A percentile compares a stretch with the other conserved stretches of the same genome.
Evolutionary conservation across 2,329 filamentous ascomycete species (phyloP).

Genomic region (Cladosporium sphaerospermum): DNA sequence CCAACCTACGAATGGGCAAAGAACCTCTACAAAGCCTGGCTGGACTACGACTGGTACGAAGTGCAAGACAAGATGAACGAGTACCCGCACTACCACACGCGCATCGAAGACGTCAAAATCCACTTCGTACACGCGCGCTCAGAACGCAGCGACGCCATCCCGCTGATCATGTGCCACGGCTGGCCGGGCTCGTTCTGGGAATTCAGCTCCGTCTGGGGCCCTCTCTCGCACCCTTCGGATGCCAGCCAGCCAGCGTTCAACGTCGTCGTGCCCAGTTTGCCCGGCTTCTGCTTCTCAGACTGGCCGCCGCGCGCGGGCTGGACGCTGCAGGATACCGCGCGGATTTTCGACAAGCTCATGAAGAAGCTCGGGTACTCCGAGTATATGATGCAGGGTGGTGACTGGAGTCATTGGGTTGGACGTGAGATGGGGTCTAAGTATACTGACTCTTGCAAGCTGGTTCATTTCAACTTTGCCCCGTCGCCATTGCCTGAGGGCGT

Average conservation of each 20-base stretch:
- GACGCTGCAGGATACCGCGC: conserved; percentile 34
- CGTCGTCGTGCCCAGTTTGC: conserved; percentile 53
- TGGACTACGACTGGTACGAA: conserved; percentile 30
- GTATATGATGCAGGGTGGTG: conserved; percentile 36
- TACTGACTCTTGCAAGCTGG: conserved; percentile 32
- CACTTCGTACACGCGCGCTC: conserved; percentile 37
- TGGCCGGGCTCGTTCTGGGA: conserved; percentile 44
- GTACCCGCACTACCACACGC: conserved; percentile 31
- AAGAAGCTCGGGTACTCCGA: conserved; percentile 34
- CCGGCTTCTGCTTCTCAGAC: conserved; percentile 47
- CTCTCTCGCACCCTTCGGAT: conserved; percentile 29
- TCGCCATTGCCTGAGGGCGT: conserved; percentile 29
- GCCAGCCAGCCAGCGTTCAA: conserved; percentile 42
- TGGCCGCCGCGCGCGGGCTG: conserved; percentile 28
- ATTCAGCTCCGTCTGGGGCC: conserved; percentile 35
- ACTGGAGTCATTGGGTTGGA: conserved; percentile 38
- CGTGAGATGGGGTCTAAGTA: conserved; percentile 34
- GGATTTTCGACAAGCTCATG: conserved; percentile 36
- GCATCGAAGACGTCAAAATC: conserved; percentile 31
- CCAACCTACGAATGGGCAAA: conserved; percentile 27
- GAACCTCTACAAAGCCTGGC: conserved; percentile 31
- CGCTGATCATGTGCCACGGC: conserved; percentile 39
- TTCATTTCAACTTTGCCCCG: conserved; percentile 40
- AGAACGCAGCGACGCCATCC: conserved; percentile 31
- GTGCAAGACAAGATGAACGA: conserved; percentile 29